Percentiles rank a stretch among this genome's conserved stretches.
phyloP scores from a whole-genome alignment of 352 stramenopile species.

The Stephanocyclus meneghinianus region DNA sequence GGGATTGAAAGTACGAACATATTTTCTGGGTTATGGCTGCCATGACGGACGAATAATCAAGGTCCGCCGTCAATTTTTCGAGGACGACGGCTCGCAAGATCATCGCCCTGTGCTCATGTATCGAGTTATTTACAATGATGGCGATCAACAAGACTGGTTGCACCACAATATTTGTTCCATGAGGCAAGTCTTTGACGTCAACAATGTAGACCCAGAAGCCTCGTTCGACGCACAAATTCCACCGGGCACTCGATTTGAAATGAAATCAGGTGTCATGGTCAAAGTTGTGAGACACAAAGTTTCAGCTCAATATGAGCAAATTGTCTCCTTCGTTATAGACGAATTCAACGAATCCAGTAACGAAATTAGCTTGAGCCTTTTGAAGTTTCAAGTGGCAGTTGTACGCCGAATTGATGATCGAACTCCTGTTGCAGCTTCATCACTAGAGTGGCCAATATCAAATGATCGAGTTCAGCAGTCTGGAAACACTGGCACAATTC shows the following conservation, averaged over 20 bases:
- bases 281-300: slow-evolving; percentile 33
- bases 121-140: slow-evolving; percentile 52
- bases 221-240: slow-evolving; percentile 32
- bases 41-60: slow-evolving; percentile 58
- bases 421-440: background rate
- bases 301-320: slow-evolving; percentile 27
- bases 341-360: slow-evolving; percentile 8
- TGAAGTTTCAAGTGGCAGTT: slow-evolving; percentile 49
- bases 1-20: slow-evolving; percentile 51
- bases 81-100: slow-evolving; percentile 14
- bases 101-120: slow-evolving; percentile 45
- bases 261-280: slow-evolving; percentile 22
- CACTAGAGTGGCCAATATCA: slow-evolving; percentile 47
- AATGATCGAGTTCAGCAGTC: background rate
- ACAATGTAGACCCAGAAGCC: slow-evolving; percentile 29
- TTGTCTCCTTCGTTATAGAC: slow-evolving; percentile 24
- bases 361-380: slow-evolving; percentile 24
- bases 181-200: slow-evolving; percentile 31
- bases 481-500: background rate
- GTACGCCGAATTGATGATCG: slow-evolving; percentile 24
- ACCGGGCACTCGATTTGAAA: slow-evolving; percentile 33
- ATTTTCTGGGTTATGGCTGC: slow-evolving; percentile 45
- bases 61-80: slow-evolving; percentile 28
- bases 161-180: slow-evolving; percentile 53
- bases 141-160: slow-evolving; percentile 52